A percentile compares a stretch with the other conserved stretches of the same genome.
phyloP scores from a whole-genome alignment of 345 rosid species.

The Brassica incana region DNA sequence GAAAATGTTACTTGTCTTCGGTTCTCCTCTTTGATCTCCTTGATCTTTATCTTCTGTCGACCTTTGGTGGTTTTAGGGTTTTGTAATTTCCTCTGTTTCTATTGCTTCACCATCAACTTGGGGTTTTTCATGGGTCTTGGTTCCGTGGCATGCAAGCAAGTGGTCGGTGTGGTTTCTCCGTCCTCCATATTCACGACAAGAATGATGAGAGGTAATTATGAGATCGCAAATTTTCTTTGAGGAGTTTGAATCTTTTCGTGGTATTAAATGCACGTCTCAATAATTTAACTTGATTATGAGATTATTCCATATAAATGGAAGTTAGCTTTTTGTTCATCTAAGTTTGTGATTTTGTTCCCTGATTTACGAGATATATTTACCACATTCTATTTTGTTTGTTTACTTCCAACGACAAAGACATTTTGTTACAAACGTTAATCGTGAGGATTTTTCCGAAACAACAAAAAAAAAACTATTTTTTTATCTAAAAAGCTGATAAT shows the following conservation, averaged over 20 bases:
- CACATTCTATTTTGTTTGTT: background rate
- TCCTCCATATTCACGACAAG: slow-evolving; percentile 22
- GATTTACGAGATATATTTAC: slow-evolving; percentile 19
- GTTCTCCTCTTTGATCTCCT: slow-evolving; percentile 18
- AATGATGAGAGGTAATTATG: background rate
- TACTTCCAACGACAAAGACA: background rate
- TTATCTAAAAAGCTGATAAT: background rate
- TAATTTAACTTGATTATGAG: slow-evolving; percentile 7
- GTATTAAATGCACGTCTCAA: slow-evolving; percentile 23
- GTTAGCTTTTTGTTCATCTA: background rate
- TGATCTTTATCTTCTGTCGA: slow-evolving; percentile 40
- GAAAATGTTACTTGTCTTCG: slow-evolving; percentile 41
- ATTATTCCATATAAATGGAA: slow-evolving; percentile 15
- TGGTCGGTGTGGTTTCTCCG: slow-evolving; percentile 18
- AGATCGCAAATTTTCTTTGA: background rate
- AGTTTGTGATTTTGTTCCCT: slow-evolving; percentile 24
- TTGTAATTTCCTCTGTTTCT: background rate
- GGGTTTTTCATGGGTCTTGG: background rate
- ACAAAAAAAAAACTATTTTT: background rate
- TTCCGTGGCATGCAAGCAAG: background rate
- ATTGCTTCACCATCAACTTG: slow-evolving; percentile 8
- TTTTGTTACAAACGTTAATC: too few relatives aligned
- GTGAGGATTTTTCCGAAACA: background rate
- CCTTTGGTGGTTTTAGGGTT: slow-evolving; percentile 35
- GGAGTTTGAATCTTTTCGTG: background rate